Evolutionary conservation across 1,284 basidiomycete genomes (phyloP), one percentile per base, ranked within the genome.

Genomic region (Thelephora terrestris): DNA sequence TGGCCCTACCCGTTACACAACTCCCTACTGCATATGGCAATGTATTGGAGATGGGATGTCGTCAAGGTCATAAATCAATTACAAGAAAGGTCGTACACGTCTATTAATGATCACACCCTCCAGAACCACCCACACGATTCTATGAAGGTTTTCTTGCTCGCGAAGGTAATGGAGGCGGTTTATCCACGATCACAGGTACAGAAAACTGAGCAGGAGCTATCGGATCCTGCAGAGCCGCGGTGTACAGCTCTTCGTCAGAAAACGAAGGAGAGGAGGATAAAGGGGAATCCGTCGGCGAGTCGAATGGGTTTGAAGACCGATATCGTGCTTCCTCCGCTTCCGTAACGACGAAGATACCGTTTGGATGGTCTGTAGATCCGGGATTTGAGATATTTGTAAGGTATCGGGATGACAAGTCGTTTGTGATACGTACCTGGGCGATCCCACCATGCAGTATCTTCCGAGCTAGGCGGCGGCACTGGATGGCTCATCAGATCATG

Each of bases 391-490:
- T 37, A 46, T 40, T n/a, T 24, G 29, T 32, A 12, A 46, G 50
- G 40, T 46, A 23, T 48, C 10, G 20, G 47, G 23, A 9, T 51
- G 27, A 32, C 43, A n/a, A 27, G 23, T 9, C 24, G 18, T 18
- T 46, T 48, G 45, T 27, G 25, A 20, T 34, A 54, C 71, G 51
- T 57, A 84, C 87, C 81, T 58, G 75, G 71, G 42, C 64, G 69
- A 53, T 85, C 73, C 89, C 89, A 91, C 88, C 88, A 91, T 4
- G 75, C 74, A 9, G 65, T 59, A 34, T 81, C 75, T 47, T 88
- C 85, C 5, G 83, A 78, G 57, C 87, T 91, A 0, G 88, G 89
- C 4, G 78, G 79, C 9, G 89, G 88, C 17, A 89, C 83, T 87
- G 55, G 17, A 37, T 52, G 17, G 18, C 29, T 24, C 20, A 50